A percentile compares a stretch with the other conserved stretches of the same genome.
Evolutionary conservation across 1,139 yeast species (phyloP).

Genomic region (Candida sanyaensis): DNA sequence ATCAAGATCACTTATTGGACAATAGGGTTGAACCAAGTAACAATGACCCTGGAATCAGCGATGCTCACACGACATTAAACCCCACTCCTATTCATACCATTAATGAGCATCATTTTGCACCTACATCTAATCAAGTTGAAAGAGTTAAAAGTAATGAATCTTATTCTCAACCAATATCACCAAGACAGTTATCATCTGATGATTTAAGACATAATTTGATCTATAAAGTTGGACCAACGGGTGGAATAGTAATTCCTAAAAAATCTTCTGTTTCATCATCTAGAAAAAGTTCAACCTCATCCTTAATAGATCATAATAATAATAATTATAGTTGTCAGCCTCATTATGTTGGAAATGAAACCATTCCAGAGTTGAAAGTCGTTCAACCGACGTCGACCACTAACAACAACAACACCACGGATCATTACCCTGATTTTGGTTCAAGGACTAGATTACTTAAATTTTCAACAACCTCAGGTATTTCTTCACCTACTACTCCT

Average conservation of each 20-base stretch:
- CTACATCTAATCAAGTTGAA: neutral
- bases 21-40: no score
- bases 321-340: neutral
- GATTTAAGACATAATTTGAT: slow-evolving; percentile 27
- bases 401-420: neutral
- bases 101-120: neutral
- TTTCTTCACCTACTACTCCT: slow-evolving; percentile 2
- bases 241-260: slow-evolving; percentile 11
- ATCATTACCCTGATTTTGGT: neutral
- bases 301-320: slow-evolving; percentile 12
- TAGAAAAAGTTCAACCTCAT: slow-evolving; percentile 19
- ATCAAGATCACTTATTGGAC: neutral
- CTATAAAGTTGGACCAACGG: slow-evolving; percentile 32
- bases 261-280: slow-evolving; percentile 24
- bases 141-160: neutral
- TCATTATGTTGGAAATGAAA: neutral
- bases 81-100: neutral
- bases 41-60: no score
- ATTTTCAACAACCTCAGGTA: neutral
- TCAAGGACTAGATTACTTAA: neutral
- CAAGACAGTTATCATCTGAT: slow-evolving; percentile 10
- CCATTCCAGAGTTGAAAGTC: slow-evolving; percentile 2
- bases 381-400: neutral
- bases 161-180: slow-evolving; percentile 10
- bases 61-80: slow-evolving; percentile 3